Evolutionary conservation across 305 asterid genomes (phyloP), one percentile per base, ranked within the genome.

Genomic region (Solanum hybrid): DNA sequence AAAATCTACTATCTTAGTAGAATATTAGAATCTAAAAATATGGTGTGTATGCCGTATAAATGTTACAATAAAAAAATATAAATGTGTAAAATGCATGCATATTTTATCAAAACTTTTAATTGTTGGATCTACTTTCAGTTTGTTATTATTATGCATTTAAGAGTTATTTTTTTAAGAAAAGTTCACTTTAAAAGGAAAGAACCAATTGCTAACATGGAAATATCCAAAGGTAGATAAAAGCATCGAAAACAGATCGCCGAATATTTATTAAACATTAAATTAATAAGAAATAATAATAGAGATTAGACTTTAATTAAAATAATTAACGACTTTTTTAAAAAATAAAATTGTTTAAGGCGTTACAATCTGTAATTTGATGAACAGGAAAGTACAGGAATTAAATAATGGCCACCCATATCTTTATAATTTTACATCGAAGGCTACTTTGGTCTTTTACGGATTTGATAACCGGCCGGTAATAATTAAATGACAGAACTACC

Each of bases 141-240:
- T 80, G 66, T 80, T 32, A 38, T 13, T 40, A 80, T 80, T 51
- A 51, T 51, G 86, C 86, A 7, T 24, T 40, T 38, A 26, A 2
- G 27, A 26, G 14, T 80, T 13, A 38, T 10, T 13, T 4, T 38
- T 46, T 24, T 14, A 1, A 8, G 14, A 40, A 40, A 81, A 40
- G 8, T 26, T 80, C 86, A 40, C 2, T 7, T 16, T 2, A 80
- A 80, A 38, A 24, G 24, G 36, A 26, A 14, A 26, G 69, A 37
- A 38, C 22, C 5, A 81, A 2, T 40, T 81, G 86, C 71, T 40
- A 7, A 81, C 13, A 79, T 27, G 37, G 37, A 40, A 24, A 26
- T 40, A 26, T 40, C 86, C 5, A 81, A 81, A 40, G 86, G 24
- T 14, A 79, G 69, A 56, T 56, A 51, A 56, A 51, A n/a, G 85